These are phyloP conservation scores for Plasmodium relictum DNA, from an alignment of 169 alveolate species.

Conservation along the genomic window DNA sequence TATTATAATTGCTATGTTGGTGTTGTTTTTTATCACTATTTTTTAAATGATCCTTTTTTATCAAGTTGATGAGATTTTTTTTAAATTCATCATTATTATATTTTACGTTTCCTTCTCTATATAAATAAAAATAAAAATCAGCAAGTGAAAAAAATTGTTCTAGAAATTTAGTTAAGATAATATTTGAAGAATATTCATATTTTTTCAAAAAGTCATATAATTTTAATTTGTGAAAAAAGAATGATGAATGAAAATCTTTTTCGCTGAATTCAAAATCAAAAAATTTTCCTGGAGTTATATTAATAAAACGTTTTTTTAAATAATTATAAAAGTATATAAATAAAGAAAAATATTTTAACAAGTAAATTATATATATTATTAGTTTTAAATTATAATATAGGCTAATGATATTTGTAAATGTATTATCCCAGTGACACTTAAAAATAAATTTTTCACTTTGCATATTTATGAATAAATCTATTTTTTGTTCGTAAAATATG, in stretches of 20 bases:
- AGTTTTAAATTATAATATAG: conserved; percentile 47
- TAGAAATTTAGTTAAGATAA: conserved; percentile 28
- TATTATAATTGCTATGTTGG: background rate
- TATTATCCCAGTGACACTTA: conserved; percentile 54
- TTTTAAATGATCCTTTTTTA: background rate
- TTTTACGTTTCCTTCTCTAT: background rate
- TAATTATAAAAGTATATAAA: conserved; percentile 42
- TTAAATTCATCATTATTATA: background rate
- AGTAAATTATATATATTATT: conserved; percentile 47
- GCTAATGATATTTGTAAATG: conserved; percentile 34
- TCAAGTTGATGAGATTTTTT: background rate
- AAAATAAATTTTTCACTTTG: conserved; percentile 44
- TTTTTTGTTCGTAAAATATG: conserved; percentile 60
- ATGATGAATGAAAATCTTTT: conserved; percentile 5
- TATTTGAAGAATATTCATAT: conserved; percentile 52
- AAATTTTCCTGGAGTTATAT: conserved; percentile 19
- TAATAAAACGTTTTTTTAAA: conserved; percentile 24
- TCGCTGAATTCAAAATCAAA: conserved; percentile 1
- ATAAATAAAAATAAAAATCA: conserved; percentile 50
- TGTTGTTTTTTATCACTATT: background rate
- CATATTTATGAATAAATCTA: conserved; percentile 29
- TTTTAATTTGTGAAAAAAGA: conserved; percentile 34
- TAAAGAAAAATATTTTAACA: conserved; percentile 34
- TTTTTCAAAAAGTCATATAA: conserved; percentile 48
- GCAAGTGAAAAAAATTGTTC: conserved; percentile 32